A percentile compares a stretch with the other conserved stretches of the same genome.
phyloP scores from a whole-genome alignment of 169 alveolate genomes.

The Theileria parva region DNA sequence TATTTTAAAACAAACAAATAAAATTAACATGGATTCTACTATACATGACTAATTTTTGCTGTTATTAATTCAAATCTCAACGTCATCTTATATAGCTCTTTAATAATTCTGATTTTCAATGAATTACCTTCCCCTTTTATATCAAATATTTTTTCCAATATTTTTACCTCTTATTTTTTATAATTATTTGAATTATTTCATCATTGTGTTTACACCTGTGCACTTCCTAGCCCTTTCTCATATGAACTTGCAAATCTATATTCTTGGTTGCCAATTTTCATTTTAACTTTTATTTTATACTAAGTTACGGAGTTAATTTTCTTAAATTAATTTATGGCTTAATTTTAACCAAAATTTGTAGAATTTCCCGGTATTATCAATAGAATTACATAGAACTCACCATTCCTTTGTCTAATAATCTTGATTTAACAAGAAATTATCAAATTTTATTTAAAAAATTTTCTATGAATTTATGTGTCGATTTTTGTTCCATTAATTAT shows the following conservation, averaged over 20 bases:
- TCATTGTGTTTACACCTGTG: conserved; percentile 3
- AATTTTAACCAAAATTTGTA: no score
- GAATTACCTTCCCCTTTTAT: not conserved
- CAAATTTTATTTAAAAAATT: not conserved
- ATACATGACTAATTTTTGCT: not conserved
- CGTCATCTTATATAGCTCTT: not conserved
- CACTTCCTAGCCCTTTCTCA: conserved; percentile 4
- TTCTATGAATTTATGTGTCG: not conserved
- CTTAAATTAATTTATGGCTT: not conserved
- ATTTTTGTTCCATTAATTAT: not conserved
- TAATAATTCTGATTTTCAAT: not conserved
- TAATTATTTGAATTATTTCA: not conserved
- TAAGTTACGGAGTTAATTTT: not conserved
- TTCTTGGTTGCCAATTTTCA: not conserved
- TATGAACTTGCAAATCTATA: not conserved
- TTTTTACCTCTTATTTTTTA: not conserved
- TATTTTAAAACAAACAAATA: not conserved
- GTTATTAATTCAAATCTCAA: not conserved
- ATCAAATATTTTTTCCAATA: not conserved
- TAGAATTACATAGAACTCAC: not conserved
- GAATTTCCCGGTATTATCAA: no score
- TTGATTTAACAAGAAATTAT: not conserved
- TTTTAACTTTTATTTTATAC: not conserved
- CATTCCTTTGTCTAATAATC: not conserved
- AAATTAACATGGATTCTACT: not conserved